These are phyloP conservation scores for Zymoseptoria pseudotritici DNA, from an alignment of 2,329 filamentous ascomycete genomes.

Conservation along the genomic window DNA sequence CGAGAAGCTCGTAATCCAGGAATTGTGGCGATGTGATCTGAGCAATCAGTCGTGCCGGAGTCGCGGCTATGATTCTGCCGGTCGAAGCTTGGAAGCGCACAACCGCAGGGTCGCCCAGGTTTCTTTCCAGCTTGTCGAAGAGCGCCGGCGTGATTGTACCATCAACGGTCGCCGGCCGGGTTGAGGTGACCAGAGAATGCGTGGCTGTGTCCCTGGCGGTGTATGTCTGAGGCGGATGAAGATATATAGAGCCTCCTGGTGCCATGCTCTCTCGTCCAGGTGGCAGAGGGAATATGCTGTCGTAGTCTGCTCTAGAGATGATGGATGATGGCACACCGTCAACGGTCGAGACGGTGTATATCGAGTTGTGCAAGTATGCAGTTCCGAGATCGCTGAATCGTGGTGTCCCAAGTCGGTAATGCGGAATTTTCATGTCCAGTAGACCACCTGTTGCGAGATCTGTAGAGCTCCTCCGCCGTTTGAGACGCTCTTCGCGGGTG, in stretches of 20 bases:
- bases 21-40: slow-evolving; percentile 96
- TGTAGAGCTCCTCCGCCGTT: slow-evolving; percentile 22
- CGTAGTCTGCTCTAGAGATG: slow-evolving; percentile 39
- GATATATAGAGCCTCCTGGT: slow-evolving; percentile 6
- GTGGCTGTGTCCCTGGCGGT: background rate
- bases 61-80: slow-evolving; percentile 77
- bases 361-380: slow-evolving; percentile 71
- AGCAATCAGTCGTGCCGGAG: slow-evolving; percentile 80
- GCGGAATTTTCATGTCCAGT: slow-evolving; percentile 53
- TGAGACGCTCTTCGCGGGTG: slow-evolving; percentile 18
- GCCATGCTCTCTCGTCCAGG: slow-evolving; percentile 20
- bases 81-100: slow-evolving; percentile 70
- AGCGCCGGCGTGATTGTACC: slow-evolving; percentile 51
- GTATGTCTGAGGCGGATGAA: slow-evolving; percentile 13
- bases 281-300: slow-evolving; percentile 38
- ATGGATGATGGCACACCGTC: slow-evolving; percentile 63
- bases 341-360: slow-evolving; percentile 58
- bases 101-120: slow-evolving; percentile 72
- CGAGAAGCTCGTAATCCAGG: slow-evolving; percentile 92
- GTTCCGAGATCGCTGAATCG: slow-evolving; percentile 71
- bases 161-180: slow-evolving; percentile 7
- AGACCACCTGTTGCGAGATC: slow-evolving; percentile 20
- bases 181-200: slow-evolving; percentile 4
- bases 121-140: slow-evolving; percentile 72
- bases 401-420: slow-evolving; percentile 75